These are phyloP conservation scores for Coleophoma cylindrospora DNA, from an alignment of 2,329 filamentous ascomycete species.

Conservation along the genomic window DNA sequence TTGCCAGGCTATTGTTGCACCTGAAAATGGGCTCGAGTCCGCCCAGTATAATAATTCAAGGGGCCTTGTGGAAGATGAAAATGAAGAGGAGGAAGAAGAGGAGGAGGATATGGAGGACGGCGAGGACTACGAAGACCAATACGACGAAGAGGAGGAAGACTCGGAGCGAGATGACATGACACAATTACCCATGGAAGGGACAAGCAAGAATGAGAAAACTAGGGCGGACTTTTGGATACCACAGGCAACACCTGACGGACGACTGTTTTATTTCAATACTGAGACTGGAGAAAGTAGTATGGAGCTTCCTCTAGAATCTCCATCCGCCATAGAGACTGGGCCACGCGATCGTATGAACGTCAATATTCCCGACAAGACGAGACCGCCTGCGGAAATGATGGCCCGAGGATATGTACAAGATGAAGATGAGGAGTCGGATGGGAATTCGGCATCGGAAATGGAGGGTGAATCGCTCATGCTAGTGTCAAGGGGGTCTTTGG, in stretches of 20 bases:
- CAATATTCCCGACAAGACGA: constrained; percentile 81
- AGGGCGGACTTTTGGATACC: constrained; percentile 98
- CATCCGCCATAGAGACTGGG: constrained; percentile 74
- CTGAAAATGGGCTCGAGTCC: constrained; percentile 65
- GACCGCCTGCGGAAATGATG: constrained; percentile 87
- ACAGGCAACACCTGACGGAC: constrained; percentile 88
- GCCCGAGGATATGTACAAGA: constrained; percentile 75
- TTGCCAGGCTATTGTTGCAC: constrained; percentile 77
- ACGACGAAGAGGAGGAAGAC: constrained; percentile 60
- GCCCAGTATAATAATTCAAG: constrained; percentile 45
- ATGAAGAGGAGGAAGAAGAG: constrained; percentile 56
- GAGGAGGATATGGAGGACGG: constrained; percentile 63
- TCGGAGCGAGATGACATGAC: constrained; percentile 52
- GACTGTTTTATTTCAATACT: constrained; percentile 97
- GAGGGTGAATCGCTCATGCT: constrained; percentile 73
- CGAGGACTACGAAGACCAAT: constrained; percentile 58
- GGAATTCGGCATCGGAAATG: constrained; percentile 76
- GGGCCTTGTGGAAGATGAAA: constrained; percentile 51
- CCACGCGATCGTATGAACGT: constrained; percentile 87
- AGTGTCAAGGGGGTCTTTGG: constrained; percentile 63
- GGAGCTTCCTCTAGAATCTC: constrained; percentile 90
- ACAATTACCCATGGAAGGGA: constrained; percentile 64
- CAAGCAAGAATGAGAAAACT: constrained; percentile 62
- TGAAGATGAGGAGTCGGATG: constrained; percentile 85
- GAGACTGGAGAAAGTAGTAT: constrained; percentile 92